Evolutionary conservation across 2,329 filamentous ascomycete genomes (phyloP), one percentile per base, ranked within the genome.

Genomic region (Fusarium pilosicola): DNA sequence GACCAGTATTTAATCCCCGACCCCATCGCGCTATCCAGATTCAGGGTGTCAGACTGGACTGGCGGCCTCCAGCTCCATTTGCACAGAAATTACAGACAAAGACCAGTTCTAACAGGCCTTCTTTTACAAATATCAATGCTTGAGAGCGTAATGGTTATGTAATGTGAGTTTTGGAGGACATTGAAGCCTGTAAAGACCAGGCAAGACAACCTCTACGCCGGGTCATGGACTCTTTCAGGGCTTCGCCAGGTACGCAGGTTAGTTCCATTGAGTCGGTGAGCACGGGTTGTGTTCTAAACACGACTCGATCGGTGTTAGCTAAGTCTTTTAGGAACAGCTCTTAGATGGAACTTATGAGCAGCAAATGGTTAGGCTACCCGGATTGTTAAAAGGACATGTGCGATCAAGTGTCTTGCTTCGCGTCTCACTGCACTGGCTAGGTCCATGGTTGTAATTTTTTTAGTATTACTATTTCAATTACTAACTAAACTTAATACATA

Each of bases 221-320:
- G 8, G 30, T 14, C 0, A 1, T 20, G 1, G 20, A 20, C 3
- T 52, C 6, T 10, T 12, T 5, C 5, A 8, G 15, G 2, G 30
- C 15, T 5, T 34, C 6, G 5, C 28, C 0, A 15, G 2, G 1
- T 0, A 28, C 3, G 6, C 24, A 14, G 8, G 24, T 20, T 8
- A 4, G 7, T 46, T 9, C 4, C 13, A 3, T 2, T 3, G 18
- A 30, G 30, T 51, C 17, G 48, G 30, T 34, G 30, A 34, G 45
- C 26, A 30, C 20, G n/a, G n/a, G n/a, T n/a, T n/a, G n/a, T n/a
- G n/a, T n/a, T n/a, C n/a, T n/a, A 10, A 24, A 6, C 30, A 51
- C 20, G 12, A 10, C 18, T 22, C 18, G 3, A 14, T 22, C n/a
- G 10, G 18, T 6, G 7, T 3, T 1, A 15, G 9, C n/a, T 36